Evolutionary conservation across 2,329 filamentous ascomycete genomes (phyloP).

Genomic region (Pestalotiopsis sp.): DNA sequence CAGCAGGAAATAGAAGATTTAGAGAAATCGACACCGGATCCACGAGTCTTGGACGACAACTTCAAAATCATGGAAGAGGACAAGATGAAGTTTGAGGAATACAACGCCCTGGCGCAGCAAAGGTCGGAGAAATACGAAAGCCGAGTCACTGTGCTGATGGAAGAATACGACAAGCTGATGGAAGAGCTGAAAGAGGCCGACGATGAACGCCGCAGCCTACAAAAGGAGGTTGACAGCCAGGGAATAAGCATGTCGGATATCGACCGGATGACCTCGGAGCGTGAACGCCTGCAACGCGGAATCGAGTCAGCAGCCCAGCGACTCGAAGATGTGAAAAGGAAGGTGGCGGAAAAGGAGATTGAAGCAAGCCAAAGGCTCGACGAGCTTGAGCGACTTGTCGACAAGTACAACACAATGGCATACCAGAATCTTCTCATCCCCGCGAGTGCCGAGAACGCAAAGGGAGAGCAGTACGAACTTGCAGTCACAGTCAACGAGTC

Average conservation of each 20-base stretch:
- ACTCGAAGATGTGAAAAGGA: slow-evolving; percentile 83
- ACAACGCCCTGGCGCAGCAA: slow-evolving; percentile 81
- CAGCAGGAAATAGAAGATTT: slow-evolving; percentile 87
- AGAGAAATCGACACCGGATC: slow-evolving; percentile 82
- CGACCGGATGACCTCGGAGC: slow-evolving; percentile 96
- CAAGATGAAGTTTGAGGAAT: slow-evolving; percentile 91
- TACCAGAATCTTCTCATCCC: slow-evolving; percentile 95
- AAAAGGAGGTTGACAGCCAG: slow-evolving; percentile 86
- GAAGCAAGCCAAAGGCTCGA: slow-evolving; percentile 86
- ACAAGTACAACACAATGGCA: slow-evolving; percentile 89
- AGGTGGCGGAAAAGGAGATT: slow-evolving; percentile 82
- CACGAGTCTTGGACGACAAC: slow-evolving; percentile 81
- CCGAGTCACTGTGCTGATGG: slow-evolving; percentile 79
- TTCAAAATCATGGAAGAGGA: slow-evolving; percentile 96
- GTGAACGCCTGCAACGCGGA: slow-evolving; percentile 87
- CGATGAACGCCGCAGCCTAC: slow-evolving; percentile 76
- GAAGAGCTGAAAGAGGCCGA: slow-evolving; percentile 79
- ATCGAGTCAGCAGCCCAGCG: slow-evolving; percentile 76
- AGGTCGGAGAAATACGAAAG: slow-evolving; percentile 88
- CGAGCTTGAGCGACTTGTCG: slow-evolving; percentile 86
- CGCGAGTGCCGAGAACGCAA: slow-evolving; percentile 79
- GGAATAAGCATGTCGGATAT: slow-evolving; percentile 98
- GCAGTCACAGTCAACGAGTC: slow-evolving; percentile 79
- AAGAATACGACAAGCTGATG: slow-evolving; percentile 80
- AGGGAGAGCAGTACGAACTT: slow-evolving; percentile 83